Percentiles rank a stretch among this genome's conserved stretches.
Evolutionary conservation across 2,329 filamentous ascomycete genomes (phyloP).

Genomic region (Verticillium nubilum): DNA sequence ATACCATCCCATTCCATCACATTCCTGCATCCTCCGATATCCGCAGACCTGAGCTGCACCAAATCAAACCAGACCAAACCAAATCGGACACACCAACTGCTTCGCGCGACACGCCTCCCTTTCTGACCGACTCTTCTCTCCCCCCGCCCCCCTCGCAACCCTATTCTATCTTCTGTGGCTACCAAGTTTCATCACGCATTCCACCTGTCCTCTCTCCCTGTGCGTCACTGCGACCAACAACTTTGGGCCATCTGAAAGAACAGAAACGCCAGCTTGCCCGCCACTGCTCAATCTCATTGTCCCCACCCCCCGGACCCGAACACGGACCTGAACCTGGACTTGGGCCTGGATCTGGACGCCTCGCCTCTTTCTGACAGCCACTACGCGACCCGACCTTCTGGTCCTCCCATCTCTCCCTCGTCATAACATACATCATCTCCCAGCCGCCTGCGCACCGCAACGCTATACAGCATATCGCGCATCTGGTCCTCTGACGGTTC

Average conservation of each 20-base stretch:
- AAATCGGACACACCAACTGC: background rate
- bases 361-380: background rate
- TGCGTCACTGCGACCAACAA: background rate
- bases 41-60: background rate
- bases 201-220: background rate
- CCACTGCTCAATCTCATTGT: background rate
- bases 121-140: background rate
- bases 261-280: background rate
- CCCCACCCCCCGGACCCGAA: background rate
- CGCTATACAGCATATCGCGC: background rate
- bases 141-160: background rate
- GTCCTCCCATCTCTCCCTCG: background rate
- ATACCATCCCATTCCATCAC: background rate
- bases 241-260: background rate
- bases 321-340: background rate
- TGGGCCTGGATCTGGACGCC: background rate
- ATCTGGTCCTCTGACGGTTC: no score
- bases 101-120: background rate
- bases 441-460: background rate
- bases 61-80: background rate
- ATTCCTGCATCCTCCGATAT: background rate
- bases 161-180: background rate
- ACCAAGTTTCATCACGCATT: background rate
- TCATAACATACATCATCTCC: background rate
- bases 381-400: background rate